Evolutionary conservation across 352 stramenopile species (phyloP).

Genomic region (Thalassiosira exigua): DNA sequence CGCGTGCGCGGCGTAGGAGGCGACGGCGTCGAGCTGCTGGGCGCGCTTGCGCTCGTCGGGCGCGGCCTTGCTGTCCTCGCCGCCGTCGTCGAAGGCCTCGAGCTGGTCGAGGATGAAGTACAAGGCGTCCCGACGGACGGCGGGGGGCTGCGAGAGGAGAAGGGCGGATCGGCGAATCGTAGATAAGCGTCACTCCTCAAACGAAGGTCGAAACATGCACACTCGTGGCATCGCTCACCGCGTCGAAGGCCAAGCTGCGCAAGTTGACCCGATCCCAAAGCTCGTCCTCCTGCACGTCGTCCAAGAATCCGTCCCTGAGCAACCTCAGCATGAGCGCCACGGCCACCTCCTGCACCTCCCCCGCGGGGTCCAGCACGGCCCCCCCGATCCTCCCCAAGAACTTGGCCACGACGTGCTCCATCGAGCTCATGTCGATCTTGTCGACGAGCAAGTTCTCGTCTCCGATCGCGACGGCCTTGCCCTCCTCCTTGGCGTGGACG

Average conservation of each 20-base stretch:
- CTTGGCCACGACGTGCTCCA: conserved; percentile 72
- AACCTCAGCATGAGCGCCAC: conserved; percentile 74
- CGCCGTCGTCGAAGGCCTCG: conserved; percentile 78
- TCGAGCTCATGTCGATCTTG: conserved; percentile 62
- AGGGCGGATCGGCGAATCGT: too few relatives aligned
- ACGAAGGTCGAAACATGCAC: background rate
- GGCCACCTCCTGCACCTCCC: conserved; percentile 70
- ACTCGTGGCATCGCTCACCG: conserved; percentile 25
- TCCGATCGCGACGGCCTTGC: conserved; percentile 19
- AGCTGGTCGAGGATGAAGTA: conserved; percentile 84
- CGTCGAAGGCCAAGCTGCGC: conserved; percentile 62
- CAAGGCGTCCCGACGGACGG: conserved; percentile 67
- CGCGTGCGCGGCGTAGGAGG: conserved; percentile 64
- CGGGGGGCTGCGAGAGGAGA: conserved; percentile 36
- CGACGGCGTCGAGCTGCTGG: conserved; percentile 65
- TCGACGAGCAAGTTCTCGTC: conserved; percentile 37
- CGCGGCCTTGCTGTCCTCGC: conserved; percentile 37
- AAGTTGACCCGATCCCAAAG: conserved; percentile 81
- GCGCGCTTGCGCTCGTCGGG: conserved; percentile 46
- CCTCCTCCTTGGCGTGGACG: conserved; percentile 22
- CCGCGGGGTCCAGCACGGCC: conserved; percentile 63
- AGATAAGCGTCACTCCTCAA: too few relatives aligned
- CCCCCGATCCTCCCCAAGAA: conserved; percentile 75
- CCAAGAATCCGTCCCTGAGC: conserved; percentile 73
- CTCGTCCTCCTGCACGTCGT: conserved; percentile 79